Evolutionary conservation across 805 yeast species (phyloP).

Genomic region (Metschnikowia sp.): DNA sequence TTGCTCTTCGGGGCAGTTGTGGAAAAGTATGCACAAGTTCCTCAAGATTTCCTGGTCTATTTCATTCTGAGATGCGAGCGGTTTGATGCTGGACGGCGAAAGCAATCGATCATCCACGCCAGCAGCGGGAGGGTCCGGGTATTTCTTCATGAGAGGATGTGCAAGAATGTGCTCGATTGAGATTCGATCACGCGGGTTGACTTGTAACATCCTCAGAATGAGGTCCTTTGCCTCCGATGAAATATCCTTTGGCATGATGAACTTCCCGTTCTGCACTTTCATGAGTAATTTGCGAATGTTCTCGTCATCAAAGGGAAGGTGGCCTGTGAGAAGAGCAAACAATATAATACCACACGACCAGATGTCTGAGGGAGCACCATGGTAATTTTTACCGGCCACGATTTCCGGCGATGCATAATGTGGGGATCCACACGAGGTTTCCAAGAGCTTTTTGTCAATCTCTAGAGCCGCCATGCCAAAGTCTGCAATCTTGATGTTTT

Average conservation of each 20-base stretch:
- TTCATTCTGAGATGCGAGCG: constrained; percentile 21
- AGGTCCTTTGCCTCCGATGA: constrained; percentile 86
- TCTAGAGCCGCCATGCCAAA: constrained; percentile 99
- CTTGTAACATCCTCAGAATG: constrained; percentile 73
- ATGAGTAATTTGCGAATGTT: constrained; percentile 81
- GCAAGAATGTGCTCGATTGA: constrained; percentile 68
- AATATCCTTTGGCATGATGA: constrained; percentile 74
- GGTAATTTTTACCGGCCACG: constrained; percentile 91
- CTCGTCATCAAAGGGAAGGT: constrained; percentile 95
- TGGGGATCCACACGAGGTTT: constrained; percentile 97
- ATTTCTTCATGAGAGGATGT: constrained; percentile 81
- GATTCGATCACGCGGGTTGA: constrained; percentile 78
- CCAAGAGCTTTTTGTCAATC: constrained; percentile 72
- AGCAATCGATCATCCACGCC: constrained; percentile 4
- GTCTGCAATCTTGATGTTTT: constrained; percentile 93
- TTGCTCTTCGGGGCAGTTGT: constrained; percentile 58
- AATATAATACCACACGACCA: constrained; percentile 98
- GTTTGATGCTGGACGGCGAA: constrained; percentile 24
- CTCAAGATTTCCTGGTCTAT: constrained; percentile 73
- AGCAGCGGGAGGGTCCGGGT: constrained; percentile 39
- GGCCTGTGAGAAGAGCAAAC: constrained; percentile 91
- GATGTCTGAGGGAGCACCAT: constrained; percentile 94
- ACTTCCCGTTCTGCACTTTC: constrained; percentile 89
- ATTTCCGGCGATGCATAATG: constrained; percentile 98
- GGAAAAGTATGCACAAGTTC: constrained; percentile 76